Base-by-base conservation (phyloP, 441 rosid genomes). In the Cnidoscolus chayamansa region DNA sequence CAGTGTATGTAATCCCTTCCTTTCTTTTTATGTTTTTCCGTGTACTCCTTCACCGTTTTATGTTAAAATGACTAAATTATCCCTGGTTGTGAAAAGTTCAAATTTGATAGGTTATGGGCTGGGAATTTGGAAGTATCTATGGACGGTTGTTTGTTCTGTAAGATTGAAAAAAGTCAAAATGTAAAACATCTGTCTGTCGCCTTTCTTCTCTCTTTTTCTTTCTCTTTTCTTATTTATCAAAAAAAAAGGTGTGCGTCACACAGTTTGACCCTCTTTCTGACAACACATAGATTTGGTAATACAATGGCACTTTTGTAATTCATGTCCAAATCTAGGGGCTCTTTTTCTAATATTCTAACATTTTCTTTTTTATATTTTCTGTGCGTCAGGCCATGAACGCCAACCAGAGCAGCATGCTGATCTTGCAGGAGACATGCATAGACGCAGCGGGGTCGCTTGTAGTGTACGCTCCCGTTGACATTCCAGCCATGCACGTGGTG, bases 391-490 rank as follows among this genome's bases (percentile, higher is more conserved):
- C 91, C 0, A 83, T 86, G 83, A 86, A 85, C 81, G 76, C 94
- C 1, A 86, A 83, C 71, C 93, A 92, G 85, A 90, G 92, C 57
- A 83, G 96, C 72, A 95, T 95, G 98, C 76, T 95, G 55, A 93
- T 95, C 68, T 80, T 95, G 31, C 99, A 92, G 74, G 99, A 95
- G 85, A 91, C 96, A 1, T 90, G 94, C 86, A 88, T 85, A 68
- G 99, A 91, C 84, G 87, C 92, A 0, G 84, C 97, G 31, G 98
- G 98, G 53, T 92, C 98, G 47, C 87, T 90, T 67, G 92, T 95
- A 0, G 96, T 93, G 30, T 93, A 95, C 87, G 98, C 98, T 25
- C 99, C 99, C 2, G 98, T 95, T 70, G 99, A 92, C 83, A 84
- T 90, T 0, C 90, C 94, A 0, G 90, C 96, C 50, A 92, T 92